phyloP scores from a whole-genome alignment of 129 eudicot genomes.

The Pulicaria dysenterica region DNA sequence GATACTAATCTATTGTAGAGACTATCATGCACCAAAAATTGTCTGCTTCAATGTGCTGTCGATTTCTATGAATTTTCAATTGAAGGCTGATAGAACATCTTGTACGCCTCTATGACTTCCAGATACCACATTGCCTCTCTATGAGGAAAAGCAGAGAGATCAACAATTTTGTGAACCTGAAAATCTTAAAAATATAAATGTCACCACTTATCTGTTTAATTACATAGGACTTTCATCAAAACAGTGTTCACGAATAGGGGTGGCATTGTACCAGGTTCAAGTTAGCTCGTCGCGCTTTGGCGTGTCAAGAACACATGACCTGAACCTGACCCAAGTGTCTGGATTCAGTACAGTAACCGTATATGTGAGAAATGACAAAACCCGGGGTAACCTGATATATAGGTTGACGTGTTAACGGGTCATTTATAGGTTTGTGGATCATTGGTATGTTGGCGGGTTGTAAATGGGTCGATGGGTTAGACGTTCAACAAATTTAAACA shows the following conservation, averaged over 20 bases:
- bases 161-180: constrained; percentile 94
- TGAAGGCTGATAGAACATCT: constrained; percentile 64
- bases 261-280: background rate
- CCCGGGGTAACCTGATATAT: too few species aligned
- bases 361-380: too few species aligned
- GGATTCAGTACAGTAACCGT: too few species aligned
- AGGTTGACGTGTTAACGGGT: too few species aligned
- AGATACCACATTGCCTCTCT: constrained; percentile 98
- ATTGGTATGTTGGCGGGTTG: too few species aligned
- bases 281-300: background rate
- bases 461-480: too few species aligned
- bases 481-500: too few species aligned
- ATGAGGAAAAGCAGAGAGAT: constrained; percentile 81
- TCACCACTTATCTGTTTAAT: constrained; percentile 11
- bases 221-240: background rate
- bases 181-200: constrained; percentile 6
- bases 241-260: too few species aligned
- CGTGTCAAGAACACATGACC: too few species aligned
- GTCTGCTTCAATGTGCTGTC: background rate
- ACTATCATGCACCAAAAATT: background rate
- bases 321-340: too few species aligned
- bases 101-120: constrained; percentile 92
- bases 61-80: constrained; percentile 45
- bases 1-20: background rate
- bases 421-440: too few species aligned